Percentiles rank a stretch among this genome's conserved stretches.
Evolutionary conservation across 2,329 filamentous ascomycete genomes (phyloP).

Genomic region (Gaeumannomyces tritici): DNA sequence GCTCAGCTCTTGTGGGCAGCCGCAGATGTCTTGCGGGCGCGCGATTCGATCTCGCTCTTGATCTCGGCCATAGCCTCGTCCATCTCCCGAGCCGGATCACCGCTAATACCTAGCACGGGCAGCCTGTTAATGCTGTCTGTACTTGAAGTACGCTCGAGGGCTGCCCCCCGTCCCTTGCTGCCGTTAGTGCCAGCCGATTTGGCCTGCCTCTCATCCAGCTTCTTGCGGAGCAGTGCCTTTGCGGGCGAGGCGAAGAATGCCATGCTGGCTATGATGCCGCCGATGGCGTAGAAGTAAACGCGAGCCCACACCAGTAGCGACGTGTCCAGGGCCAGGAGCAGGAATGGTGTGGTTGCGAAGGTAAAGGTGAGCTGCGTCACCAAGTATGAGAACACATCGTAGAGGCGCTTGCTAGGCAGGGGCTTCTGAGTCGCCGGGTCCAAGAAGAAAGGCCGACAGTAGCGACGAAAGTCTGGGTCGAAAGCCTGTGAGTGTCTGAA

Average conservation of each 20-base stretch:
- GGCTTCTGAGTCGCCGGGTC: constrained; percentile 63
- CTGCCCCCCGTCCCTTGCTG: constrained; percentile 8
- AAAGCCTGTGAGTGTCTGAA: constrained; percentile 10
- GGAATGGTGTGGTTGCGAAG: constrained; percentile 76
- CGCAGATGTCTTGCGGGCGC: background rate
- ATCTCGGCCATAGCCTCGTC: constrained; percentile 72
- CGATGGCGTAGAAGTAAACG: constrained; percentile 79
- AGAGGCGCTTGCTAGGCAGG: constrained; percentile 68
- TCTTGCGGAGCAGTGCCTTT: constrained; percentile 48
- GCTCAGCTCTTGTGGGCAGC: background rate
- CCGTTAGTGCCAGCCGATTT: constrained; percentile 18
- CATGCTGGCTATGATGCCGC: constrained; percentile 56
- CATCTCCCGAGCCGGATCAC: constrained; percentile 65
- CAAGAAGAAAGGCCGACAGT: constrained; percentile 87
- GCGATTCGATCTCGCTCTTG: constrained; percentile 55
- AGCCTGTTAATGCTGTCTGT: constrained; percentile 45
- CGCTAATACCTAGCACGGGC: constrained; percentile 68
- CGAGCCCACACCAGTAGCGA: constrained; percentile 71
- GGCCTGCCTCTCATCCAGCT: constrained; percentile 47
- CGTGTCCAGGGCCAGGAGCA: constrained; percentile 63
- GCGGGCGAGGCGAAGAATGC: constrained; percentile 73
- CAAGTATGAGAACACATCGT: constrained; percentile 48
- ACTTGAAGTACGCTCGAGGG: constrained; percentile 39
- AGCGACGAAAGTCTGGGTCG: constrained; percentile 68
- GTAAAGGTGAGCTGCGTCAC: constrained; percentile 40